Evolutionary conservation across 495 filamentous ascomycete genomes (phyloP).

Genomic region (Achaetomiella virescens): DNA sequence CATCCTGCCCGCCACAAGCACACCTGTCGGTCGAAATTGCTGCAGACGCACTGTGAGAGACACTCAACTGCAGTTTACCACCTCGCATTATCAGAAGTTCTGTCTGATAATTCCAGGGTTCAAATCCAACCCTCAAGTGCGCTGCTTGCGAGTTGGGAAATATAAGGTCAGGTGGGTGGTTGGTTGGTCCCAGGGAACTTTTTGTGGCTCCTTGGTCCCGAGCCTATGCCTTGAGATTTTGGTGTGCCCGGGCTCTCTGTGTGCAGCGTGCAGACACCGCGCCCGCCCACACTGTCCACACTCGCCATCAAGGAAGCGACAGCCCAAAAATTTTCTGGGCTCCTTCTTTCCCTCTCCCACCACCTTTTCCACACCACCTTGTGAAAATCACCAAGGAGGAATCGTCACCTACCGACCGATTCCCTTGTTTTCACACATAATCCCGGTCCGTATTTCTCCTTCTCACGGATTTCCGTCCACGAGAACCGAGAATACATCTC

Average conservation of each 20-base stretch:
- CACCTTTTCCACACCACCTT: slow-evolving; percentile 14
- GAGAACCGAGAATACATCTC: slow-evolving; percentile 32
- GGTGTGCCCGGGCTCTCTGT: slow-evolving; percentile 3
- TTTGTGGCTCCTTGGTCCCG: neutral
- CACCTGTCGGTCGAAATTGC: no score
- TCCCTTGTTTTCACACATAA: slow-evolving; percentile 22
- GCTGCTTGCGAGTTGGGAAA: no score
- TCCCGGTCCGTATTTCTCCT: slow-evolving; percentile 24
- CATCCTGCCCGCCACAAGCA: no score
- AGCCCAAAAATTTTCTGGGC: slow-evolving; percentile 20
- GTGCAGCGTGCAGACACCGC: neutral
- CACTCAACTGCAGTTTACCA: no score
- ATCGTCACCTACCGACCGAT: slow-evolving; percentile 15
- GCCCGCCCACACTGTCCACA: slow-evolving; percentile 14
- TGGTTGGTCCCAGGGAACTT: neutral
- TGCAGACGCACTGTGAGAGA: no score
- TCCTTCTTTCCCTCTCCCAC: slow-evolving; percentile 23
- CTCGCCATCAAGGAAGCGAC: slow-evolving; percentile 12
- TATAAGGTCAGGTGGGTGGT: no score
- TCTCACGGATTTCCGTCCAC: slow-evolving; percentile 28
- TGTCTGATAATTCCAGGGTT: no score
- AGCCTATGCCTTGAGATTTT: neutral
- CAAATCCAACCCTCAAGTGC: no score
- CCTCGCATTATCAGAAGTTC: no score
- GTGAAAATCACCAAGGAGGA: slow-evolving; percentile 19